These are phyloP conservation scores for Mortierella claussenii DNA, from an alignment of 192 early-diverging fungal species.

Conservation along the genomic window DNA sequence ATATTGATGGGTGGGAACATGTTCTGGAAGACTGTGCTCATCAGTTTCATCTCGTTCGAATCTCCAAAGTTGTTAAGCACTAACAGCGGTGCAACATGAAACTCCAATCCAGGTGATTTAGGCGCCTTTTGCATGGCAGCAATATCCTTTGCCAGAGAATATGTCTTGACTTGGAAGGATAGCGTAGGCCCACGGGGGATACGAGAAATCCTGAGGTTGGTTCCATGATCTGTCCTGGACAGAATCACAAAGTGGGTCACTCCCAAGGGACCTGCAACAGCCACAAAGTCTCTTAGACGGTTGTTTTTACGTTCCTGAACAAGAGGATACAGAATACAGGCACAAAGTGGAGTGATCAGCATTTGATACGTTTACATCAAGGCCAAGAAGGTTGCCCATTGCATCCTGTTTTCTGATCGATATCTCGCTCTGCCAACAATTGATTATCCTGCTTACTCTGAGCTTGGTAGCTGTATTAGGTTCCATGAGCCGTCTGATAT, in stretches of 20 bases:
- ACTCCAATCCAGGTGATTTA: conserved; percentile 81
- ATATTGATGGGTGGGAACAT: conserved; percentile 97
- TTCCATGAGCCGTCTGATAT: conserved; percentile 91
- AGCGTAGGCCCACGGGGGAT: conserved; percentile 94
- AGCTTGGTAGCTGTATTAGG: conserved; percentile 93
- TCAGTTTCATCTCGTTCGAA: conserved; percentile 85
- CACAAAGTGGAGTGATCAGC: too few relatives aligned
- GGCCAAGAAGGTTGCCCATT: too few relatives aligned
- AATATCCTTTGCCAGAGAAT: conserved; percentile 87
- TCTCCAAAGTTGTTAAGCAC: conserved; percentile 87
- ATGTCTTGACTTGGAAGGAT: conserved; percentile 84
- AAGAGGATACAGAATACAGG: neutral
- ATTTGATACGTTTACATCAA: too few relatives aligned
- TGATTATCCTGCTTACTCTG: conserved; percentile 69
- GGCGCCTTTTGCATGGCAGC: conserved; percentile 80
- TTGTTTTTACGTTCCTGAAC: conserved; percentile 89
- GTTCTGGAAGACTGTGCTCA: conserved; percentile 96
- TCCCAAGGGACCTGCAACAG: conserved; percentile 83
- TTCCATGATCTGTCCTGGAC: conserved; percentile 81
- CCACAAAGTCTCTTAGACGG: conserved; percentile 92
- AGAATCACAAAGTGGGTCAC: conserved; percentile 93
- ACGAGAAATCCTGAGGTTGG: conserved; percentile 87
- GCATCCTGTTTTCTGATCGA: too few relatives aligned
- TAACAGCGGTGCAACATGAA: conserved; percentile 81
- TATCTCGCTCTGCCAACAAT: neutral